Base-by-base conservation (phyloP, 306 rosid species). In the Trichosanthes truncata region DNA sequence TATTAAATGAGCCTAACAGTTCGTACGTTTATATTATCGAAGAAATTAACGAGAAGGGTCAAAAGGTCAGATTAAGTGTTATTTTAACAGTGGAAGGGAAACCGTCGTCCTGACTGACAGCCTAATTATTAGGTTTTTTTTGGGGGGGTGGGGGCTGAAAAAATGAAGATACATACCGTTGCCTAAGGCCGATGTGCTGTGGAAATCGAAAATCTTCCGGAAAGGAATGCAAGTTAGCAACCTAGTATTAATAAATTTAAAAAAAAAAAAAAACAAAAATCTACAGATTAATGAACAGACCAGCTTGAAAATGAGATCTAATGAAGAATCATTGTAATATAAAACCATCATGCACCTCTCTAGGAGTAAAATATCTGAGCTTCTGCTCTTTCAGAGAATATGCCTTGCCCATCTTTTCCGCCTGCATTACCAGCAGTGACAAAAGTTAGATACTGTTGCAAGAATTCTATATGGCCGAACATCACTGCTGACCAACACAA, bases 201-300 rank as follows among this genome's bases (percentile, higher is more conserved):
- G 99, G 99, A 76, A 95, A 95, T 77, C 85, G 81, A 78, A 93
- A 95, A 77, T 83, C 91, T 81, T 87, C 93, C 3, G 98, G 98
- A 79, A 93, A 88, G 56, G 93, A 91, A 85, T 90, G 97, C 81
- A 95, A 78, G 80, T 95, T 93, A 23, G 96, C 97, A 80, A 95
- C 99, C 99, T 95, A 63, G 46, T 62, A 73, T 59, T 14, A 57
- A 53, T 53, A 51, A 62, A 81, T 29, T 29, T 29, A 29, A 29
- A 29, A 29, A 62, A 62, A 29, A 62, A 62, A 66, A 63, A 81
- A 83, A 40, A 18, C 53, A 5, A 77, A 55, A 33, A 35, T 3
- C 25, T 3, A 67, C 6, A 18, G 29, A 29, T 48, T 79, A 76
- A 49, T 43, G 46, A 51, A 74, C n/a, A 43, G 18, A 15, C 17